These are phyloP conservation scores for Nitzschia sp. DNA, from an alignment of 108 stramenopile genomes.

Conservation along the genomic window DNA sequence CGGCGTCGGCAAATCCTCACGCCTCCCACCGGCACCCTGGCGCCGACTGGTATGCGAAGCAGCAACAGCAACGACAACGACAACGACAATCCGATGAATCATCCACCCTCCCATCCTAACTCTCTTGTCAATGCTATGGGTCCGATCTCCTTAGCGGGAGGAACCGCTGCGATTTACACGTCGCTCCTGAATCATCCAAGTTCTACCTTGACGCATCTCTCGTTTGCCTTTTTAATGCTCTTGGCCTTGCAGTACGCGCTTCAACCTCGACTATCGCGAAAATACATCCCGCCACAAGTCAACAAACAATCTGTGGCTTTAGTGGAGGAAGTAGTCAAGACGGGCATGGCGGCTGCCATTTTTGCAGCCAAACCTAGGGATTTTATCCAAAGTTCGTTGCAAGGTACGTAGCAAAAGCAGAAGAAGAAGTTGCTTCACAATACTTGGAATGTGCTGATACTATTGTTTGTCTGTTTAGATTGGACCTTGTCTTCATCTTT, in stretches of 20 bases:
- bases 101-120: too few species aligned
- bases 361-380: conserved; percentile 22
- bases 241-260: conserved; percentile 86
- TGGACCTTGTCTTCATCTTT: conserved; percentile 65
- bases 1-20: too few species aligned
- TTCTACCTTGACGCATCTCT: conserved; percentile 44
- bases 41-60: too few species aligned
- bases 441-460: neutral
- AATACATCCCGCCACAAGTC: conserved; percentile 56
- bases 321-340: conserved; percentile 67
- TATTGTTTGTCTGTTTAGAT: conserved; percentile 12
- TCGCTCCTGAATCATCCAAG: conserved; percentile 26
- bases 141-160: conserved; percentile 24
- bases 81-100: too few species aligned
- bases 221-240: conserved; percentile 62
- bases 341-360: conserved; percentile 49
- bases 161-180: conserved; percentile 33
- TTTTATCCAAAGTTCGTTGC: conserved; percentile 29
- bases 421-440: neutral
- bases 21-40: too few species aligned
- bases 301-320: conserved; percentile 68
- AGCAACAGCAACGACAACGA: too few species aligned
- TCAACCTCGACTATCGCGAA: conserved; percentile 74
- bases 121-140: too few species aligned
- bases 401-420: conserved; percentile 26